These are phyloP conservation scores for Akebia trifoliata DNA, from an alignment of 164 flowering plant genomes.

Conservation along the genomic window DNA sequence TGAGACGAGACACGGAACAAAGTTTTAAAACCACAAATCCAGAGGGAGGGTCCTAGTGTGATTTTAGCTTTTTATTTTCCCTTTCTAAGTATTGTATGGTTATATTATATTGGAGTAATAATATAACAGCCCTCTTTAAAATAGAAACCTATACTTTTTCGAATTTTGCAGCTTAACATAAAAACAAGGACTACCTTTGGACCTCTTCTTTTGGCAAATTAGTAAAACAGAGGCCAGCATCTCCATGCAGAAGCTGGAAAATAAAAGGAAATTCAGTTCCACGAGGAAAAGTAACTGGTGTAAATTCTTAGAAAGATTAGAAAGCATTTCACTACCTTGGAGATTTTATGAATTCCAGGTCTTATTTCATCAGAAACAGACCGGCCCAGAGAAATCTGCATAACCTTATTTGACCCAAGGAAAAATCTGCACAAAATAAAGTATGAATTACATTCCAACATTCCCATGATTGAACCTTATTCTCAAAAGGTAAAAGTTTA, in stretches of 20 bases:
- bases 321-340: conserved; percentile 48
- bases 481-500: no score
- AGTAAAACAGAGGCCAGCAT: conserved; percentile 68
- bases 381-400: conserved; percentile 85
- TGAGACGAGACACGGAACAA: no score
- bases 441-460: neutral
- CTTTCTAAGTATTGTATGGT: no score
- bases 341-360: conserved; percentile 65
- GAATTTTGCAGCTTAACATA: neutral
- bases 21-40: no score
- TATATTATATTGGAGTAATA: no score
- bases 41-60: no score
- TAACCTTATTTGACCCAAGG: conserved; percentile 91
- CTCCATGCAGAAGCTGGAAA: conserved; percentile 41
- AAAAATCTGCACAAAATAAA: conserved; percentile 51
- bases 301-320: neutral
- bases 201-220: conserved; percentile 71
- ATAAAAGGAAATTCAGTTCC: neutral
- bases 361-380: conserved; percentile 70
- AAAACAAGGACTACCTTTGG: conserved; percentile 41
- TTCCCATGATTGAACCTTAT: no score
- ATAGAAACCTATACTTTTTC: no score
- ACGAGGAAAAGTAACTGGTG: conserved; percentile 21
- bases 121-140: no score
- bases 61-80: no score